Percentiles rank a stretch among this genome's conserved stretches.
Evolutionary conservation across 1,284 basidiomycete genomes (phyloP).

Genomic region (Entoloma clypeatum): DNA sequence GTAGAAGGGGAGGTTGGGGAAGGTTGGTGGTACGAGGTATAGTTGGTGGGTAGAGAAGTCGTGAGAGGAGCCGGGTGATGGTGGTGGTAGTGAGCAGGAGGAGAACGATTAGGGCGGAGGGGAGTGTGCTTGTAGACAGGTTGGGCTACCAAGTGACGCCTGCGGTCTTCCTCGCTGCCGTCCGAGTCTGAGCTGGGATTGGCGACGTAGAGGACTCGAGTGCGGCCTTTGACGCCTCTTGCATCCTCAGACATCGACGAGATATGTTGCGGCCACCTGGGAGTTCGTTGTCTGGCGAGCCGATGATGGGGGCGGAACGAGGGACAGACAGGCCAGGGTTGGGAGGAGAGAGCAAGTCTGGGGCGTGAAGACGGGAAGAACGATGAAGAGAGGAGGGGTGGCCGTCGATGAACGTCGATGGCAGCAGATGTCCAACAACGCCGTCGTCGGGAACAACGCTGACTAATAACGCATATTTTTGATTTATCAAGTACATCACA

Average conservation of each 20-base stretch:
- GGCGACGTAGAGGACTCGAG: conserved; percentile 47
- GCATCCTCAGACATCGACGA: conserved; percentile 38
- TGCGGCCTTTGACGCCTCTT: conserved; percentile 26
- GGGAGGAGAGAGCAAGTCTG: not conserved
- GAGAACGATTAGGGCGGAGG: conserved; percentile 17
- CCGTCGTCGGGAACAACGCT: conserved; percentile 13
- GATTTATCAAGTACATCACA: conserved; percentile 1
- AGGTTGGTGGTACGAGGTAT: conserved; percentile 31
- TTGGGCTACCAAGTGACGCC: conserved; percentile 10
- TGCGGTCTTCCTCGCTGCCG: conserved; percentile 32
- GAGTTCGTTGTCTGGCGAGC: conserved; percentile 3
- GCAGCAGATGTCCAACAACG: not conserved
- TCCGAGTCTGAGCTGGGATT: conserved; percentile 57
- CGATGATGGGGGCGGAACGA: conserved; percentile 5
- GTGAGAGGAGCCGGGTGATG: conserved; percentile 28
- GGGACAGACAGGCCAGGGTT: not conserved
- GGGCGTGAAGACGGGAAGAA: conserved; percentile 4
- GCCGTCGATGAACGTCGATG: not conserved
- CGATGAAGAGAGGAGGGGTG: conserved; percentile 4
- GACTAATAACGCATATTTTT: conserved; percentile 14
- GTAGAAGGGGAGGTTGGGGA: conserved; percentile 64
- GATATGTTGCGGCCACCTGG: conserved; percentile 2
- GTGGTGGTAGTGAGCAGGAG: conserved; percentile 23
- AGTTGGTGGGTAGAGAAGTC: conserved; percentile 36
- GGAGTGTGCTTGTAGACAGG: conserved; percentile 17